Percentiles rank a stretch among this genome's conserved stretches.
phyloP scores from a whole-genome alignment of 2,329 filamentous ascomycete species.

The Claviceps capensis region DNA sequence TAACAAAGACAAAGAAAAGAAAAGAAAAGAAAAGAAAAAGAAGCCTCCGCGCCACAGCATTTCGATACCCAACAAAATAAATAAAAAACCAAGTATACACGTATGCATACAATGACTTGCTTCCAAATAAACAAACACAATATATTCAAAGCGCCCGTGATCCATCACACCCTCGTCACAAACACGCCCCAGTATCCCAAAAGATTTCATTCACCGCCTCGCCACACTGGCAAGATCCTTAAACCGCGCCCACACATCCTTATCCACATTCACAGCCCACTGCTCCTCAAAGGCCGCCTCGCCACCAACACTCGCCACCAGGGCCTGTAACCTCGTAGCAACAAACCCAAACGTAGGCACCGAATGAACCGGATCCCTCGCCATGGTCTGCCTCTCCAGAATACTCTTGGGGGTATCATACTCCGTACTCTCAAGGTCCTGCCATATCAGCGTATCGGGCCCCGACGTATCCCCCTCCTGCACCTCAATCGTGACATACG shows the following conservation, averaged over 20 bases:
- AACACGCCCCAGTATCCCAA: too few relatives aligned
- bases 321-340: conserved; percentile 42
- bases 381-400: conserved; percentile 37
- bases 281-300: conserved; percentile 51
- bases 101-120: too few relatives aligned
- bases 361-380: conserved; percentile 53
- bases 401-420: conserved; percentile 44
- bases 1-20: too few relatives aligned
- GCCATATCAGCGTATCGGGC: conserved; percentile 38
- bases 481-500: conserved; percentile 51
- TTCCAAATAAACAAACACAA: too few relatives aligned
- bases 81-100: too few relatives aligned
- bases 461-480: conserved; percentile 43
- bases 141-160: too few relatives aligned
- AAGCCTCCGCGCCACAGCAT: too few relatives aligned
- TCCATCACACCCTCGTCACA: background rate
- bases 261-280: conserved; percentile 63
- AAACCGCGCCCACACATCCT: conserved; percentile 56
- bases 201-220: background rate
- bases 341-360: conserved; percentile 53
- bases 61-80: too few relatives aligned
- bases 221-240: conserved; percentile 13
- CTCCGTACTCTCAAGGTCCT: conserved; percentile 27
- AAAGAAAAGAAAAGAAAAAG: too few relatives aligned
- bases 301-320: conserved; percentile 49